Base-by-base conservation (phyloP, 345 rosid genomes). In the Brassica nigra region DNA sequence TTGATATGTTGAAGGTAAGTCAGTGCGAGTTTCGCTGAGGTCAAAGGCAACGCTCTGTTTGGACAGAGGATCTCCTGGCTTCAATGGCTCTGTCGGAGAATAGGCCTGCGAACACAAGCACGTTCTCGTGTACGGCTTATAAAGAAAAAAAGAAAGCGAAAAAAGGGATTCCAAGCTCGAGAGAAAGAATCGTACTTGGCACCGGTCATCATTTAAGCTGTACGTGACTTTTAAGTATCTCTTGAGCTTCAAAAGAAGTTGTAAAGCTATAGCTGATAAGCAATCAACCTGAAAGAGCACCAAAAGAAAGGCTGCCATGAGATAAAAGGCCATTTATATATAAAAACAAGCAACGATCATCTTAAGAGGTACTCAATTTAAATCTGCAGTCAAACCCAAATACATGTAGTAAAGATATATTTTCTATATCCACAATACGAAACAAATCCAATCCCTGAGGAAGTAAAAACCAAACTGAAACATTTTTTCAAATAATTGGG, bases 181-280 rank as follows among this genome's bases (percentile, higher is more conserved):
- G 27, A 44, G 31, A 57, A 12, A 47, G 20, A 62, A 74, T 7
- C 82, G 42, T 77, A 96, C 99, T 97, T 93, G 98, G 86, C 99
- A 93, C 54, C 97, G 96, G 15, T 92, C 89, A 86, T 96, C 97
- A 71, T 90, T 87, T 77, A 93, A 84, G 83, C 97, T 85, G 81
- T 96, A 93, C 5, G 89, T 87, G 78, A 93, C 88, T 83, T 96
- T 96, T 58, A 96, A 86, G 84, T 90, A 90, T 82, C 97, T 89
- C 85, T 96, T 96, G 61, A 96, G 92, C 89, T 84, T 93, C 91
- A 92, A 78, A 76, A 96, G 97, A 79, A 96, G 98, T 83, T 90
- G 94, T 87, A 93, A 77, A 49, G 97, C 92, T 28, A 81, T 84
- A 61, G 98, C 98, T 33, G 90, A 84, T 47, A 93, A 81, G 76